phyloP scores from a whole-genome alignment of 2,329 filamentous ascomycete species.

The Pseudopyricularia cyperi region DNA sequence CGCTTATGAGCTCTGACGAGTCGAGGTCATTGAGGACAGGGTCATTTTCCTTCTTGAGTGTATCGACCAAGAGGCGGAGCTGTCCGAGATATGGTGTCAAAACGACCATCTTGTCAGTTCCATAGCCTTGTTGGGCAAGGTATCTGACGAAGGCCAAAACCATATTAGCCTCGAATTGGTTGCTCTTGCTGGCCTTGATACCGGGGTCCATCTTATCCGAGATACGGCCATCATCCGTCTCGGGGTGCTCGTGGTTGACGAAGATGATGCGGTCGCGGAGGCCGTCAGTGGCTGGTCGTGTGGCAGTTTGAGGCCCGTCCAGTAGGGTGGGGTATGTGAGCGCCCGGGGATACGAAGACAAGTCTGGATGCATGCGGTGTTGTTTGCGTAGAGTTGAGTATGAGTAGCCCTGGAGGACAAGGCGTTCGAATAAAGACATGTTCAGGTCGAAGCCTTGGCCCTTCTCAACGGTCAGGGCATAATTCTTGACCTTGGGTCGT shows the following conservation, averaged over 20 bases:
- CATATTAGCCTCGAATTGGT: conserved; percentile 53
- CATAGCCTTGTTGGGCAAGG: conserved; percentile 59
- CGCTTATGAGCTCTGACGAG: conserved; percentile 44
- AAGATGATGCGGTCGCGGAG: conserved; percentile 50
- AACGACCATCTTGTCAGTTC: conserved; percentile 50
- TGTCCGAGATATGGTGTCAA: conserved; percentile 64
- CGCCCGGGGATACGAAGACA: conserved; percentile 42
- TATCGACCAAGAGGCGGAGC: conserved; percentile 40
- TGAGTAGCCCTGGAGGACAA: conserved; percentile 41
- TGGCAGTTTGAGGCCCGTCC: conserved; percentile 37
- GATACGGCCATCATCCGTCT: conserved; percentile 29
- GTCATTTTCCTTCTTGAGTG: conserved; percentile 43
- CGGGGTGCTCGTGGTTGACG: conserved; percentile 45
- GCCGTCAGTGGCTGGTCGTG: conserved; percentile 36
- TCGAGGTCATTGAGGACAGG: conserved; percentile 58
- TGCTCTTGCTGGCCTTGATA: conserved; percentile 42
- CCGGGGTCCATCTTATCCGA: conserved; percentile 36
- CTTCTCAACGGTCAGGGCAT: conserved; percentile 46
- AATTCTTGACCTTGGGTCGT: conserved; percentile 53
- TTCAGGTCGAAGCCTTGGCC: conserved; percentile 56
- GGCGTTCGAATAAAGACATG: conserved; percentile 53
- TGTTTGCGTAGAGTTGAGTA: conserved; percentile 45
- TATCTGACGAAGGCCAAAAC: conserved; percentile 52
- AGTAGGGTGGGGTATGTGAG: conserved; percentile 50
- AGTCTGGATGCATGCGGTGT: conserved; percentile 57